A percentile compares a stretch with the other conserved stretches of the same genome.
Evolutionary conservation across 805 yeast genomes (phyloP).

Genomic region (Deakozyma indianensis): DNA sequence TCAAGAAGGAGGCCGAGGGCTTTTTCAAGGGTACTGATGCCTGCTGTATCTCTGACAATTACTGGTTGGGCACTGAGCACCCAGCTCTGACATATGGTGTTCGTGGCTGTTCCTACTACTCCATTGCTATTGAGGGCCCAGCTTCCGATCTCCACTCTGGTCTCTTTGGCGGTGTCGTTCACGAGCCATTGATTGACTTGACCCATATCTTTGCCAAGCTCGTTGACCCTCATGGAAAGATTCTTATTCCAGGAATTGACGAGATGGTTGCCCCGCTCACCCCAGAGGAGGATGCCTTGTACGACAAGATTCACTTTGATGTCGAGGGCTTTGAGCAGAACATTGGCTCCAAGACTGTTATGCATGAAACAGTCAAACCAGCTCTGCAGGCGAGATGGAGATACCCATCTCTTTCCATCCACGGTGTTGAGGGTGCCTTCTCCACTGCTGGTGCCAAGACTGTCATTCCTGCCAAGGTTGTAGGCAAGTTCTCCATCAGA

Average conservation of each 20-base stretch:
- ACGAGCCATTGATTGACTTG: conserved; percentile 95
- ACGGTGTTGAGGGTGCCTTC: conserved; percentile 97
- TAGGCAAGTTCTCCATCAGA: conserved; percentile 91
- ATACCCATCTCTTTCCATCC: conserved; percentile 88
- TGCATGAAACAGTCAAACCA: conserved; percentile 63
- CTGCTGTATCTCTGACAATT: conserved; percentile 92
- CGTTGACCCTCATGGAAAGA: conserved; percentile 72
- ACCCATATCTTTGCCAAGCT: conserved; percentile 60
- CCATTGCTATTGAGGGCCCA: conserved; percentile 72
- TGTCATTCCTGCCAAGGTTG: conserved; percentile 88
- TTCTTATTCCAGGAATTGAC: conserved; percentile 71
- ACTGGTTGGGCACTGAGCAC: conserved; percentile 95
- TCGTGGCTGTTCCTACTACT: conserved; percentile 92
- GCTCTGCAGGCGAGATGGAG: conserved; percentile 98
- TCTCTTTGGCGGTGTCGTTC: conserved; percentile 90
- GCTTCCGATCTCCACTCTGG: conserved; percentile 97
- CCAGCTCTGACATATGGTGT: conserved; percentile 96
- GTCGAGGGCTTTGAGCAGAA: conserved; percentile 78
- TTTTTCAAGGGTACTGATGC: conserved; percentile 87
- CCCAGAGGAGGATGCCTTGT: conserved; percentile 58
- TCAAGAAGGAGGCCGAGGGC: conserved; percentile 58
- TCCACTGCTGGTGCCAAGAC: conserved; percentile 94
- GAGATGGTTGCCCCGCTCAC: conserved; percentile 96
- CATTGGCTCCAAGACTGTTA: conserved; percentile 73
- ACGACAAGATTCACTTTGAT: conserved; percentile 75